Percentiles rank a stretch among this genome's conserved stretches.
phyloP scores from a whole-genome alignment of 2,329 filamentous ascomycete genomes.

The Pseudocercospora fijiensis region DNA sequence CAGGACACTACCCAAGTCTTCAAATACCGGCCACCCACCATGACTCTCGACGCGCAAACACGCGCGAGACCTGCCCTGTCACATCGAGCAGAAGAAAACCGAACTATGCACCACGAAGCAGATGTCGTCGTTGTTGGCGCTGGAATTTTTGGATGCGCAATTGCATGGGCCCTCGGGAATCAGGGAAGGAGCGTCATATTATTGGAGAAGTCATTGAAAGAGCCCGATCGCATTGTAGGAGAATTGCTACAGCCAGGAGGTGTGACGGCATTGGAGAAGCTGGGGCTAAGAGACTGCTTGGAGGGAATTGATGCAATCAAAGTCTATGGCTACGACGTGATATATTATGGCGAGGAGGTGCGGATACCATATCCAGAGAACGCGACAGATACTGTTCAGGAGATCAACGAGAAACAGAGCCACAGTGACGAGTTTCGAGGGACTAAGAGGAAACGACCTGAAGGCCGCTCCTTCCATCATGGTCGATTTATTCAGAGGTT shows the following conservation, averaged over 20 bases:
- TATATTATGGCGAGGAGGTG: slow-evolving; percentile 73
- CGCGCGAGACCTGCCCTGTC: slow-evolving; percentile 19
- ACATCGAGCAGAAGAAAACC: slow-evolving; percentile 41
- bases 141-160: slow-evolving; percentile 82
- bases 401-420: slow-evolving; percentile 36
- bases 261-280: slow-evolving; percentile 71
- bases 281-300: slow-evolving; percentile 78
- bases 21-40: background rate
- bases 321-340: slow-evolving; percentile 82
- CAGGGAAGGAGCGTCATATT: slow-evolving; percentile 90
- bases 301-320: slow-evolving; percentile 84
- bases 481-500: slow-evolving; percentile 86
- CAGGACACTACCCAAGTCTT: background rate
- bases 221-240: slow-evolving; percentile 94
- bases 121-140: slow-evolving; percentile 93
- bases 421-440: slow-evolving; percentile 34
- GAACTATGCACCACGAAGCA: slow-evolving; percentile 58
- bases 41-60: slow-evolving; percentile 6
- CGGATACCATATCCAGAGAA: slow-evolving; percentile 75
- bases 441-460: slow-evolving; percentile 52
- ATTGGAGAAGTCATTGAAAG: slow-evolving; percentile 82
- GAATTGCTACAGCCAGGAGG: slow-evolving; percentile 94
- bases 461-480: slow-evolving; percentile 87
- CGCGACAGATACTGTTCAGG: slow-evolving; percentile 41
- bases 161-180: slow-evolving; percentile 78